Evolutionary conservation across 768 basidiomycete genomes (phyloP), one percentile per base, ranked within the genome.

Genomic region (Rhodotorula kratochvilovae): DNA sequence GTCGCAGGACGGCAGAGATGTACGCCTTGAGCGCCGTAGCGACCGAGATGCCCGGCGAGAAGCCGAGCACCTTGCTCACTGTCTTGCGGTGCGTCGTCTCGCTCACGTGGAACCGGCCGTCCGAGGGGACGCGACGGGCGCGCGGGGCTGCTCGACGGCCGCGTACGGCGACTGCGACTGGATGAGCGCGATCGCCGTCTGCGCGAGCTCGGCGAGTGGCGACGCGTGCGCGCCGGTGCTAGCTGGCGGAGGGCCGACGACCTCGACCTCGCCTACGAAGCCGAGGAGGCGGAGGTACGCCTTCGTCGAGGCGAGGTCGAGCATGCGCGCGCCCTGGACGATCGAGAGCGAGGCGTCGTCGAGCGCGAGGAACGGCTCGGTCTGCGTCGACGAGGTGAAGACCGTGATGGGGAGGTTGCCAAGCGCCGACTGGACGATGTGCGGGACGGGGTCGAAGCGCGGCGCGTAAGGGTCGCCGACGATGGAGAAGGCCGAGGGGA

Each of bases 371-470:
- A 75, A 72, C 15, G 74, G 55, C 36, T 75, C 74, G 61, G 39
- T 60, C 50, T 68, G 63, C n/a, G 46, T 57, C 3, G 74, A 36
- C 12, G 63, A 59, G n/a, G 70, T 65, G 61, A 72, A 68, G 45
- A 76, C 60, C 29, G 58, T 62, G 60, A 77, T 50, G 12, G 76
- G 76, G 45, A 76, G 70, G 65, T 77, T 70, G 7, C 67, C 74
- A 50, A 77, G 75, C 3, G 76, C 76, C 12, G 72, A 71, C 12
- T 76, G 72, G 48, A 77, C 72, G 39, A 77, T 56, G 66, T 72
- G 68, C 7, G 74, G 72, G 43, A 76, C 62, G 29, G 72, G 69
- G 56, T 71, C 68, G 58, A 68, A 71, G 13, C 76, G 73, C 19
- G 74, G 61, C 2, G 74, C 25, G 67, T 68, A 77, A 35, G 74